Evolutionary conservation across 106 monocot genomes (phyloP).

Genomic region (Cymbidium sinense): DNA sequence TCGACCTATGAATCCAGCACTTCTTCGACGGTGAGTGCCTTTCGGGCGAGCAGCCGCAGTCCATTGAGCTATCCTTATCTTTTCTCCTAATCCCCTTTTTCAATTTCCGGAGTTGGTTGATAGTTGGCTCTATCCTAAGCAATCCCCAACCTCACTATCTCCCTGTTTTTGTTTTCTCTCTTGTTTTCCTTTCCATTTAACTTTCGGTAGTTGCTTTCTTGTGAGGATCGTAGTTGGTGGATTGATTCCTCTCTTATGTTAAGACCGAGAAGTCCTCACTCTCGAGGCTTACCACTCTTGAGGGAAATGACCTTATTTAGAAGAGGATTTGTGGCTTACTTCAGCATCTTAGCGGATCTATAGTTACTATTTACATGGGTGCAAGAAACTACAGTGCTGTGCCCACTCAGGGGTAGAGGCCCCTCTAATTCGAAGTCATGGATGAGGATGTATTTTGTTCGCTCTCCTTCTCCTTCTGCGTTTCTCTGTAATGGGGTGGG

Average conservation of each 20-base stretch:
- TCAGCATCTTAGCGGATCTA: background rate
- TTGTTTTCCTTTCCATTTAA: slow-evolving; percentile 1
- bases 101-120: slow-evolving; percentile 14
- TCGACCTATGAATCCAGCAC: background rate
- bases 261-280: background rate
- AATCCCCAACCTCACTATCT: background rate
- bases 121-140: slow-evolving; percentile 30
- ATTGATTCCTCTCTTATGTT: slow-evolving; percentile 10
- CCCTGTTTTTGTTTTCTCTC: background rate
- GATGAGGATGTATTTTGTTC: slow-evolving; percentile 38
- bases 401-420: slow-evolving; percentile 57
- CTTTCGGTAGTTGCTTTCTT: background rate
- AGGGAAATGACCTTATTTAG: background rate
- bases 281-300: background rate
- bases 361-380: slow-evolving; percentile 15
- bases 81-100: slow-evolving; percentile 1
- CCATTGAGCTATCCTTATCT: slow-evolving; percentile 34
- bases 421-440: slow-evolving; percentile 23
- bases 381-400: slow-evolving; percentile 25
- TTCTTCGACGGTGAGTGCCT: background rate
- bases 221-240: background rate
- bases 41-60: slow-evolving; percentile 17
- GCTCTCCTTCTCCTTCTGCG: background rate
- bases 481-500: background rate
- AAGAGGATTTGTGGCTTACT: background rate